phyloP scores from a whole-genome alignment of 2,329 filamentous ascomycete species.

The Rutstroemia sp. region DNA sequence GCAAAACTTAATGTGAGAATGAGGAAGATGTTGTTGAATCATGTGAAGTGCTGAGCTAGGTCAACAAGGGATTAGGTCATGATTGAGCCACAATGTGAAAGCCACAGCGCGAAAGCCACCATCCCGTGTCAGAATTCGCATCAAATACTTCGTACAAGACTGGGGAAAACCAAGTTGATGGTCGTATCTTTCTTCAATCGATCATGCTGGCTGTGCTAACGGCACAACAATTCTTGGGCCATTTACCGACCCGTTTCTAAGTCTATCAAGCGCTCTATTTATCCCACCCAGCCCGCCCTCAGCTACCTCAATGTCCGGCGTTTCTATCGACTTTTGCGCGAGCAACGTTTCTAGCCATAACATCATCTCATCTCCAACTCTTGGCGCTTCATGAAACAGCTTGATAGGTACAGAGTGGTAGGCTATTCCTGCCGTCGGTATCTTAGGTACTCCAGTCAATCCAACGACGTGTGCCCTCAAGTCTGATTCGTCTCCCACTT shows the following conservation, averaged over 20 bases:
- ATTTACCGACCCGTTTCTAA: slow-evolving; percentile 58
- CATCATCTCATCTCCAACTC: slow-evolving; percentile 55
- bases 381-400: slow-evolving; percentile 61
- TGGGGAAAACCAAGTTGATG: no score
- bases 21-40: no score
- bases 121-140: no score
- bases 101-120: no score
- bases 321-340: slow-evolving; percentile 41
- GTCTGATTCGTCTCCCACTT: slow-evolving; percentile 6
- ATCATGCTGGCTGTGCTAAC: background rate
- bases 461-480: slow-evolving; percentile 54
- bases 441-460: slow-evolving; percentile 59
- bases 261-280: slow-evolving; percentile 59
- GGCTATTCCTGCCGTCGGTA: slow-evolving; percentile 15
- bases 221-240: slow-evolving; percentile 62
- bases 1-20: no score
- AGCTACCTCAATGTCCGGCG: slow-evolving; percentile 59
- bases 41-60: no score
- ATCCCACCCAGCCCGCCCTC: slow-evolving; percentile 57
- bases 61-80: no score
- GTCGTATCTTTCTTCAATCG: background rate
- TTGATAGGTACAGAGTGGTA: slow-evolving; percentile 58
- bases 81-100: no score
- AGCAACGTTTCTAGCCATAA: slow-evolving; percentile 63
- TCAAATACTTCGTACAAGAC: no score